A percentile compares a stretch with the other conserved stretches of the same genome.
Conservation (phyloP, 2,329 filamentous ascomycete genomes). For the Dothiorella sarmentorum region DNA sequence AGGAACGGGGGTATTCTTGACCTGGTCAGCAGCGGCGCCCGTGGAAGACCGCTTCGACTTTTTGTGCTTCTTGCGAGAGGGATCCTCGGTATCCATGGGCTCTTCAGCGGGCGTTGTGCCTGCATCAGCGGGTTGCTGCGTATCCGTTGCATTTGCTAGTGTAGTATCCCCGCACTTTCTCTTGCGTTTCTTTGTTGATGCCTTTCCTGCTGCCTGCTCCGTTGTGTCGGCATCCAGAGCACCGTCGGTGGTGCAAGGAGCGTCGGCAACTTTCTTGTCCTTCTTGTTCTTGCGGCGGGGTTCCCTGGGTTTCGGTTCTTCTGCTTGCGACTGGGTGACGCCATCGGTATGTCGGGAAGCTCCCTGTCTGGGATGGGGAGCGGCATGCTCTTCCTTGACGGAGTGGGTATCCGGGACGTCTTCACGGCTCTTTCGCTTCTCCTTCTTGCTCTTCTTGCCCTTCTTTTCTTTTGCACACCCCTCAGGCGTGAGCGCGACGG, state of each 20-base stretch:
- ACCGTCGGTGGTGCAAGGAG: background rate
- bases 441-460: slow-evolving; percentile 13
- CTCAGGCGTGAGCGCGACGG: background rate
- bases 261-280: background rate
- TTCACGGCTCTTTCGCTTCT: background rate
- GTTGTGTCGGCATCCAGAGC: background rate
- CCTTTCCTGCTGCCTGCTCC: background rate
- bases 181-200: slow-evolving; percentile 13
- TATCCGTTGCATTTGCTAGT: background rate
- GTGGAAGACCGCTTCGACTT: background rate
- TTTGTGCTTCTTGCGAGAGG: slow-evolving; percentile 11
- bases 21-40: background rate
- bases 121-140: background rate
- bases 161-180: slow-evolving; percentile 5
- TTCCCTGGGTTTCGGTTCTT: background rate
- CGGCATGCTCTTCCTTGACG: background rate
- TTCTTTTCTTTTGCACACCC: background rate
- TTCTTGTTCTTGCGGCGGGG: slow-evolving; percentile 1
- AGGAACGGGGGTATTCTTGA: slow-evolving; percentile 11
- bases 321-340: background rate
- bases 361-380: background rate
- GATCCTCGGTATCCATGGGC: background rate
- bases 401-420: background rate
- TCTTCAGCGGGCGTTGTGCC: background rate
- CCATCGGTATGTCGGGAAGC: background rate